Evolutionary conservation across 345 rosid species (phyloP), one percentile per base, ranked within the genome.

Genomic region (Nephelium lappaceum): DNA sequence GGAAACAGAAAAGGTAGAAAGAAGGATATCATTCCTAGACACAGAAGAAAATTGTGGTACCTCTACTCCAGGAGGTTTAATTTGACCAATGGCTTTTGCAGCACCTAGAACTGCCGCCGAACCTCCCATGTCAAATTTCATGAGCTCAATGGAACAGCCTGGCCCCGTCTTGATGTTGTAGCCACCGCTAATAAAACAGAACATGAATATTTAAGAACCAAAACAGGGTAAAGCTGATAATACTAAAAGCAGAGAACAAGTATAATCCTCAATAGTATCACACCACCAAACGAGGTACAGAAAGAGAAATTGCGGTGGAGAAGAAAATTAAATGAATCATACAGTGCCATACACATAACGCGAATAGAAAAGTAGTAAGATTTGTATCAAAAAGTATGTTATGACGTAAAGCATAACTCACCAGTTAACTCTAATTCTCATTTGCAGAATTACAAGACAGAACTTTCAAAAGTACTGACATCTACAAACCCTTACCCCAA

Each of bases 121-220:
- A 83, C 99, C 98, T 16, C 97, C 98, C 98, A 94, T 96, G 78
- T 96, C 99, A 72, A 80, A 81, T 79, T 96, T 94, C 99, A 94
- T 96, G 79, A 82, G 92, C 86, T 92, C 99, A 79, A 94, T 96
- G 23, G 41, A 83, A 83, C 93, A 90, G 57, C 92, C 95, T 78
- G 97, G 90, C 69, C 99, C 98, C 6, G 95, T 91, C 91, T 96
- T 96, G 82, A 96, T 91, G 85, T 94, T 96, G 95, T 96, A 93
- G 86, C 98, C 99, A 64, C 98, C 99, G 84, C 98, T 93, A 77
- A 41, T 31, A 77, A 77, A 75, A 73, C 41, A 84, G 36, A 71
- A 79, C 6, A 71, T 23, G 23, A 36, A 74, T 19, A 1, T 25
- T 70, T 71, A 73, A 71, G 68, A 31, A 75, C 16, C 14, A 3